Conservation (phyloP, 768 basidiomycete species). For the Nidula microcarpa region DNA sequence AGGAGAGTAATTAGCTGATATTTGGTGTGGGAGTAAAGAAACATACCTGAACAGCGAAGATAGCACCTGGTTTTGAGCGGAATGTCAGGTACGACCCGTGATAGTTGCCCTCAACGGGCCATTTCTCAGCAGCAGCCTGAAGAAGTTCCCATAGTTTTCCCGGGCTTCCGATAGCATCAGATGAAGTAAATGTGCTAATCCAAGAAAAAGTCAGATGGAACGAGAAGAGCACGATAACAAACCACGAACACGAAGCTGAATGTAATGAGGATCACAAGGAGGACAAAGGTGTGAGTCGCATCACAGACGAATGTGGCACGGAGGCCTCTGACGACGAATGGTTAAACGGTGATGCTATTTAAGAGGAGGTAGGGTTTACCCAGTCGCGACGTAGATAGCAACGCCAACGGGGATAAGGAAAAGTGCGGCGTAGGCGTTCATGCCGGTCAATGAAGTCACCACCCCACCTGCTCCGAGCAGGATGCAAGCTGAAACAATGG, state of each 20-base stretch:
- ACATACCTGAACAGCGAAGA: constrained; percentile 17
- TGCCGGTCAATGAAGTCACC: constrained; percentile 35
- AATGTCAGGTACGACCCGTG: constrained; percentile 33
- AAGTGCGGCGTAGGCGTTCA: constrained; percentile 32
- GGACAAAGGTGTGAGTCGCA: constrained; percentile 17
- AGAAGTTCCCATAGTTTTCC: constrained; percentile 30
- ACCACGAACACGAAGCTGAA: constrained; percentile 21
- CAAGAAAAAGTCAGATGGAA: neutral
- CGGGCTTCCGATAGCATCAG: constrained; percentile 33
- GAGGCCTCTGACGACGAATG: constrained; percentile 13
- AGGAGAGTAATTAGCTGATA: too few relatives aligned
- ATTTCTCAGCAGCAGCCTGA: constrained; percentile 14
- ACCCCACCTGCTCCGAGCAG: constrained; percentile 34
- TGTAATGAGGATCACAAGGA: constrained; percentile 28
- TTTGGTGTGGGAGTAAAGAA: too few relatives aligned
- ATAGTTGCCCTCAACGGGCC: constrained; percentile 29
- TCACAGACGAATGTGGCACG: constrained; percentile 15
- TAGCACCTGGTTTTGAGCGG: constrained; percentile 17
- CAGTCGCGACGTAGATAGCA: constrained; percentile 27
- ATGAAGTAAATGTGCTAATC: constrained; percentile 18
- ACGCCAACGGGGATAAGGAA: constrained; percentile 39
- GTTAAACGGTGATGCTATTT: neutral
- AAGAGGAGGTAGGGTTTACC: constrained; percentile 2
- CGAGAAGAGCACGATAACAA: neutral
- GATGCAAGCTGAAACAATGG: constrained; percentile 29